Evolutionary conservation across 768 basidiomycete genomes (phyloP), one percentile per base, ranked within the genome.

Genomic region (Mycena venus): DNA sequence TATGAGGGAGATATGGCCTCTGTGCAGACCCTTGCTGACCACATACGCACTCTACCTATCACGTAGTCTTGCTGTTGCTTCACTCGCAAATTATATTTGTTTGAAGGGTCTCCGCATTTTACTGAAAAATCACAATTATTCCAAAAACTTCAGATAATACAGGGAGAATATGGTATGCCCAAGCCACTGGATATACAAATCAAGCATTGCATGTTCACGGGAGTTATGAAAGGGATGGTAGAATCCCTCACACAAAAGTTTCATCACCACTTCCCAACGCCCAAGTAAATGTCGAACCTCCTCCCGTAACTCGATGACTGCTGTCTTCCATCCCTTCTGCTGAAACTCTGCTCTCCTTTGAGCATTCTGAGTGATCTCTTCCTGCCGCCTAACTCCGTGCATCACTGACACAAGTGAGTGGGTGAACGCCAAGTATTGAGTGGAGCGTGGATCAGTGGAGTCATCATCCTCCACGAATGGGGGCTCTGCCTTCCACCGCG

Each of bases 121-220:
- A 38, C 36, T 14, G 14, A 7, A 38, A 38, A 14, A 38, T 4
- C 19, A 17, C 15, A 14, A 42, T 17, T 42, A 61, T 3, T 58
- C 31, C 2, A 69, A 5, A 17, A 69, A 69, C 21, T 69, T 69
- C 5, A 60, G 29, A 15, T 69, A 38, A 29, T 69, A 69, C 14
- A 69, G 12, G 15, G 44, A 42, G 19, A 29, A 68, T 14, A 68
- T 68, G 31, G 40, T 59, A 34, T 56, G 55, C 1, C 42, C 67
- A 1, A 14, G 53, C 53, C 53, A 55, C 17, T 55, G 53, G 14
- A 29, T 8, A 12, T 19, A 55, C 5, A 44, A 31, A 2, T 31
- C 12, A 12, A 40, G 42, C 67, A 68, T 68, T 0, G 67, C 38
- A 11, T 34, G n/a, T 42, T 68, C 56, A 1, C 56, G 40, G n/a